phyloP scores from a whole-genome alignment of 805 yeast genomes.

The Danielia oregonensis region DNA sequence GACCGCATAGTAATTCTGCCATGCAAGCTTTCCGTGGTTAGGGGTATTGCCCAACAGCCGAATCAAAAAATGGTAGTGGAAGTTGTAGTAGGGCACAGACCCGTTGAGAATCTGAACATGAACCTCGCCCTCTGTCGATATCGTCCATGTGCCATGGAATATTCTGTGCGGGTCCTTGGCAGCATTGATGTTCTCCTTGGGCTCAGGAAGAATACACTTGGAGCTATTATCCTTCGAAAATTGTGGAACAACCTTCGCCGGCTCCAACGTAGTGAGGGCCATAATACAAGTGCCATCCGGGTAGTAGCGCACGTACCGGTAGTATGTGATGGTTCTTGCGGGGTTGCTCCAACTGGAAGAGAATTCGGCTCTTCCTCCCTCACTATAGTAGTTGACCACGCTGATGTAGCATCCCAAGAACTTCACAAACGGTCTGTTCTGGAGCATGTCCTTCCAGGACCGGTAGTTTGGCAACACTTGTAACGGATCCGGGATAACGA shows the following conservation, averaged over 20 bases:
- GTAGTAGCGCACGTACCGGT: conserved; percentile 77
- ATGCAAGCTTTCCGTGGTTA: conserved; percentile 67
- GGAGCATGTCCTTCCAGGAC: conserved; percentile 49
- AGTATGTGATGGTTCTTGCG: conserved; percentile 79
- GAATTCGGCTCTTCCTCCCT: conserved; percentile 70
- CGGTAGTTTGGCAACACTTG: conserved; percentile 26
- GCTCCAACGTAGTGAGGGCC: conserved; percentile 69
- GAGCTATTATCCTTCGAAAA: conserved; percentile 33
- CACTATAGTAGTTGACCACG: conserved; percentile 77
- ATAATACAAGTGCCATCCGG: conserved; percentile 74
- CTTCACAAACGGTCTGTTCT: conserved; percentile 70
- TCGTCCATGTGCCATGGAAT: conserved; percentile 53
- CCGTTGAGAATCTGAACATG: conserved; percentile 53
- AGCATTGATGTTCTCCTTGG: conserved; percentile 14
- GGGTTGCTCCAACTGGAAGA: conserved; percentile 71
- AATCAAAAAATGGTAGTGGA: conserved; percentile 61
- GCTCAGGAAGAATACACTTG: conserved; percentile 14
- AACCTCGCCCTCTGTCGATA: conserved; percentile 49
- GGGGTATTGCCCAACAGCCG: conserved; percentile 52
- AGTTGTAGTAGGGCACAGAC: conserved; percentile 55
- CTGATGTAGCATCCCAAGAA: conserved; percentile 83
- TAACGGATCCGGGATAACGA: conserved; percentile 32
- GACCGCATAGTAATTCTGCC: conserved; percentile 62
- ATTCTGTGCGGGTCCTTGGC: conserved; percentile 29
- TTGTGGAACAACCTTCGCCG: conserved; percentile 58